These are phyloP conservation scores for Podila horticola DNA, from an alignment of 192 early-diverging fungal genomes.

Conservation along the genomic window DNA sequence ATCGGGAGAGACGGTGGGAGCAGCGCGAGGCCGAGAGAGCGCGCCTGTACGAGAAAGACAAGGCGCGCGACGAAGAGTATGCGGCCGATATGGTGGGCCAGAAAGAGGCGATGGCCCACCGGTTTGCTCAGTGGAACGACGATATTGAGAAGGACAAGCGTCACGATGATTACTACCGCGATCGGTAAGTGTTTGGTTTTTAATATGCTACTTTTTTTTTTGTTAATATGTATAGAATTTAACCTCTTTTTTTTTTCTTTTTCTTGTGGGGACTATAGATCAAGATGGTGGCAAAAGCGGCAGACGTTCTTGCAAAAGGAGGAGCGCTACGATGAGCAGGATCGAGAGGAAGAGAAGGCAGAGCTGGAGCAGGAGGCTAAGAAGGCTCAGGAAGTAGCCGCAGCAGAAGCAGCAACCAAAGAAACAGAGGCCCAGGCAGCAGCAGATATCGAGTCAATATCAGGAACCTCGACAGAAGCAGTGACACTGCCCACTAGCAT, in stretches of 20 bases:
- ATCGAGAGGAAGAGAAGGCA: slow-evolving; percentile 77
- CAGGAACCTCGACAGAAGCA: slow-evolving; percentile 6
- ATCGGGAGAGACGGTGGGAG: slow-evolving; percentile 75
- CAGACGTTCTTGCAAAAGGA: slow-evolving; percentile 53
- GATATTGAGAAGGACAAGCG: slow-evolving; percentile 69
- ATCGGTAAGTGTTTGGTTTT: slow-evolving; percentile 62
- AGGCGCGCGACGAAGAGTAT: slow-evolving; percentile 54
- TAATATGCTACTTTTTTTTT: background rate
- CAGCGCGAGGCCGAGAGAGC: slow-evolving; percentile 60
- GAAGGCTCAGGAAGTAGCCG: slow-evolving; percentile 55
- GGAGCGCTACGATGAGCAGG: slow-evolving; percentile 43
- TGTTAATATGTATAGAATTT: background rate
- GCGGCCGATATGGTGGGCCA: slow-evolving; percentile 41
- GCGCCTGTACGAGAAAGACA: slow-evolving; percentile 59
- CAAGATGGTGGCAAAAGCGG: slow-evolving; percentile 80
- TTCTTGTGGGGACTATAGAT: slow-evolving; percentile 41
- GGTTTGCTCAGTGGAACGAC: slow-evolving; percentile 78
- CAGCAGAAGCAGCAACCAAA: slow-evolving; percentile 31
- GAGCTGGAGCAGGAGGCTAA: slow-evolving; percentile 69
- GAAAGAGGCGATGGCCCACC: slow-evolving; percentile 41
- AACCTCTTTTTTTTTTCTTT: background rate
- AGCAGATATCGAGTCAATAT: slow-evolving; percentile 36
- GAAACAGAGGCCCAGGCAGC: slow-evolving; percentile 33
- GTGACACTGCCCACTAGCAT: slow-evolving; percentile 28
- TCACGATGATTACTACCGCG: slow-evolving; percentile 80